A percentile compares a stretch with the other conserved stretches of the same genome.
Evolutionary conservation across 2,329 filamentous ascomycete species (phyloP).

Genomic region (Colletotrichum chrysophilum): DNA sequence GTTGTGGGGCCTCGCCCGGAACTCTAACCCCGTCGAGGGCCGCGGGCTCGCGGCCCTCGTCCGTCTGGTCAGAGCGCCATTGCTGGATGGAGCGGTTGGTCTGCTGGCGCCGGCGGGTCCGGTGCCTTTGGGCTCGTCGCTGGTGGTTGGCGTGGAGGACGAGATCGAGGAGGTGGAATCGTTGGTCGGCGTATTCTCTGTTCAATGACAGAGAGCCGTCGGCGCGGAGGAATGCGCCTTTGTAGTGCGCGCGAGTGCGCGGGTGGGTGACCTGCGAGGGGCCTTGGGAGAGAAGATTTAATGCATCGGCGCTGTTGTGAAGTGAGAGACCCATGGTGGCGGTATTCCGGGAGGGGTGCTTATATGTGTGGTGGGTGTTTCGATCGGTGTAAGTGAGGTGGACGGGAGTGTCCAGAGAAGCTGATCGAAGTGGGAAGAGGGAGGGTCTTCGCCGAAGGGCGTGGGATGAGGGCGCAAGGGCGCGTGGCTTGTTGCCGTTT

Average conservation of each 20-base stretch:
- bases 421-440: neutral
- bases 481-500: neutral
- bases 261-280: neutral
- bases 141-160: conserved; percentile 4
- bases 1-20: conserved; percentile 39
- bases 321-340: conserved; percentile 7
- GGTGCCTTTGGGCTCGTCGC: neutral
- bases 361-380: neutral
- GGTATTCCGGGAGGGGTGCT: neutral
- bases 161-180: conserved; percentile 11
- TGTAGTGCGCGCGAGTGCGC: neutral
- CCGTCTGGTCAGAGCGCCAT: conserved; percentile 3
- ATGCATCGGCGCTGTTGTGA: neutral
- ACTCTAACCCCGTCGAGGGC: conserved; percentile 39
- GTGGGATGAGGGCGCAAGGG: neutral
- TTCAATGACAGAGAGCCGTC: neutral
- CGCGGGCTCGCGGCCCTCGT: conserved; percentile 37
- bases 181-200: neutral
- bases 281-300: conserved; percentile 1
- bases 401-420: neutral
- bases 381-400: neutral
- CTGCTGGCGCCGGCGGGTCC: neutral
- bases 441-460: neutral
- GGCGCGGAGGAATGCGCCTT: neutral
- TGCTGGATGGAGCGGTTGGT: neutral